A percentile compares a stretch with the other conserved stretches of the same genome.
phyloP scores from a whole-genome alignment of 805 yeast species.

The Saccharomycopsis olivae region DNA sequence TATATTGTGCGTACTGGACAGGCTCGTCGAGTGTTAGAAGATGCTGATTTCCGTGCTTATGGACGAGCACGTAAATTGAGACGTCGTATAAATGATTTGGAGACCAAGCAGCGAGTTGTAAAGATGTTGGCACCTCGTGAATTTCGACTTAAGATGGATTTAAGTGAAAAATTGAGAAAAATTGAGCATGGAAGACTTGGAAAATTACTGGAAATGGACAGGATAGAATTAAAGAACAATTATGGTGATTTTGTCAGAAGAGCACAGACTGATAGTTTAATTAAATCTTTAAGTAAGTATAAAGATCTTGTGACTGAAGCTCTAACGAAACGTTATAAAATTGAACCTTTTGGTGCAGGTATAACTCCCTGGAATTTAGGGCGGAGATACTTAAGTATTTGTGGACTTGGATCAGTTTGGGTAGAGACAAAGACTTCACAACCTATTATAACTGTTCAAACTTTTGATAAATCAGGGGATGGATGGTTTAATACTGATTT shows the following conservation, averaged over 20 bases:
- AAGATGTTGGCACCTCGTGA: conserved; percentile 13
- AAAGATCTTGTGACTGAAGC: background rate
- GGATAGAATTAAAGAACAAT: background rate
- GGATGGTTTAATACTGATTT: conserved; percentile 13
- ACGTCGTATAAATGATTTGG: conserved; percentile 6
- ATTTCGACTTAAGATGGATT: conserved; percentile 15
- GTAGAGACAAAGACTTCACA: conserved; percentile 17
- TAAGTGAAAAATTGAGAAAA: conserved; percentile 7
- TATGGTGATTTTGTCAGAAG: background rate
- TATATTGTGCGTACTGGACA: too few species aligned
- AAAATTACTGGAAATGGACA: background rate
- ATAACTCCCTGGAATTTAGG: conserved; percentile 16
- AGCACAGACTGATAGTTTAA: background rate
- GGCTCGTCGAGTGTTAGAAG: too few species aligned
- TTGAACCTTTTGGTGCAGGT: conserved; percentile 14
- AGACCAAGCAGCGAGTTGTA: conserved; percentile 13
- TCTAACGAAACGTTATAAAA: background rate
- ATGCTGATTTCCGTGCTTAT: too few species aligned
- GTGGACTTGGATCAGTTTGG: conserved; percentile 16
- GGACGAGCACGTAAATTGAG: too few species aligned
- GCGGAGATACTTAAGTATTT: conserved; percentile 16
- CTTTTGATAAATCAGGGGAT: conserved; percentile 11
- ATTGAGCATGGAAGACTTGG: background rate
- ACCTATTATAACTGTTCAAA: conserved; percentile 15
- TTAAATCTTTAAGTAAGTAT: background rate